phyloP scores from a whole-genome alignment of 1,284 basidiomycete genomes.

The Apiotrichum mycotoxinovorans region DNA sequence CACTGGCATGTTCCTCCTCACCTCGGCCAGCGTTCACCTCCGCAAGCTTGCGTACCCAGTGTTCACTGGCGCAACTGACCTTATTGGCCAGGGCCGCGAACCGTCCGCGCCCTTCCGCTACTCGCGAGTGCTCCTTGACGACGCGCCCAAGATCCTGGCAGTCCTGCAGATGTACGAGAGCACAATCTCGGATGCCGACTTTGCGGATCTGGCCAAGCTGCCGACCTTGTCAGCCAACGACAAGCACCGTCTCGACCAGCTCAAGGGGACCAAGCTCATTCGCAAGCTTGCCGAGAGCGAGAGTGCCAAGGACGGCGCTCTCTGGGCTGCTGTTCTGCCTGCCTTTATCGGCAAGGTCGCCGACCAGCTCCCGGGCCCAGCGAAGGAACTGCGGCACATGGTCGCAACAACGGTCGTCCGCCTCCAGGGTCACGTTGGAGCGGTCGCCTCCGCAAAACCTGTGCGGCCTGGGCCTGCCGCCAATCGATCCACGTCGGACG shows the following conservation, averaged over 20 bases:
- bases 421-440: slow-evolving; percentile 48
- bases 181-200: slow-evolving; percentile 33
- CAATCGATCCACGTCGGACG: slow-evolving; percentile 54
- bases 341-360: slow-evolving; percentile 44
- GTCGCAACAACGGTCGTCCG: slow-evolving; percentile 46
- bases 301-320: slow-evolving; percentile 44
- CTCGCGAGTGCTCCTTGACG: slow-evolving; percentile 29
- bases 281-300: slow-evolving; percentile 50
- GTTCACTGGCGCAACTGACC: slow-evolving; percentile 32
- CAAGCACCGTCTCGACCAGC: slow-evolving; percentile 33
- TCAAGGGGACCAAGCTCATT: slow-evolving; percentile 28
- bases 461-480: neutral
- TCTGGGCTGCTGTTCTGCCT: slow-evolving; percentile 52
- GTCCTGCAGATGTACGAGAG: slow-evolving; percentile 37
- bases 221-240: slow-evolving; percentile 39
- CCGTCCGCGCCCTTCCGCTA: slow-evolving; percentile 46
- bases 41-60: slow-evolving; percentile 33
- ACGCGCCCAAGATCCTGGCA: slow-evolving; percentile 20
- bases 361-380: slow-evolving; percentile 45
- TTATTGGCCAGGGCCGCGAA: slow-evolving; percentile 33
- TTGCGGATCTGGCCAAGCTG: slow-evolving; percentile 32
- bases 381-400: slow-evolving; percentile 46
- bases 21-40: slow-evolving; percentile 55
- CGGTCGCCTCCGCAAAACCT: slow-evolving; percentile 33
- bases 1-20: slow-evolving; percentile 73